These are phyloP conservation scores for Aeschynomene evenia DNA, from an alignment of 306 rosid genomes.

Conservation along the genomic window DNA sequence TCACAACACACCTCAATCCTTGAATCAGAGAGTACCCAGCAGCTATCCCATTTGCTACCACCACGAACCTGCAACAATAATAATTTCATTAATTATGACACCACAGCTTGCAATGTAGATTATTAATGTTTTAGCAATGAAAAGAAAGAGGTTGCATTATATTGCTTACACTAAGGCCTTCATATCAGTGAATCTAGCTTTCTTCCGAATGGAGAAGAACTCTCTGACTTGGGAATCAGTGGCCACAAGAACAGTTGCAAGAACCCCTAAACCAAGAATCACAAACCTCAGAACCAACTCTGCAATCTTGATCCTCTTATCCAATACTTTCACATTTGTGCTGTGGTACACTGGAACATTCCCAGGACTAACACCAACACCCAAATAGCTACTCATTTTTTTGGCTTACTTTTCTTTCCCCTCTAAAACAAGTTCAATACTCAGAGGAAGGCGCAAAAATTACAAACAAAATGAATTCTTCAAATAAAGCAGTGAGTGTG, in stretches of 20 bases:
- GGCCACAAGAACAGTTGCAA: slow-evolving; percentile 71
- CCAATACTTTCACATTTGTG: slow-evolving; percentile 50
- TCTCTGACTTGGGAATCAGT: slow-evolving; percentile 75
- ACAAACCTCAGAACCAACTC: slow-evolving; percentile 74
- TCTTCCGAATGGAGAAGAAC: slow-evolving; percentile 67
- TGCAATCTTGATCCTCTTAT: slow-evolving; percentile 55
- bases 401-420: no score
- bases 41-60: slow-evolving; percentile 61
- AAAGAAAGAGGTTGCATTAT: not conserved
- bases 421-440: slow-evolving; percentile 14
- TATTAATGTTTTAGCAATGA: not conserved
- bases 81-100: slow-evolving; percentile 1
- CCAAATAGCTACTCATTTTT: slow-evolving; percentile 67
- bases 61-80: slow-evolving; percentile 71
- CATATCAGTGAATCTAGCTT: slow-evolving; percentile 77
- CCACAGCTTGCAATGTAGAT: not conserved
- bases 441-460: not conserved
- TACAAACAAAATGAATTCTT: not conserved
- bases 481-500: not conserved
- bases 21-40: slow-evolving; percentile 75
- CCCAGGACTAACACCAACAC: slow-evolving; percentile 87
- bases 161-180: slow-evolving; percentile 73
- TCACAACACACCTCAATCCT: slow-evolving; percentile 57
- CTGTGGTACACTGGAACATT: slow-evolving; percentile 60
- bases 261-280: slow-evolving; percentile 59